Evolutionary conservation across 345 rosid genomes (phyloP), one percentile per base, ranked within the genome.

Genomic region (Isatis tinctoria): DNA sequence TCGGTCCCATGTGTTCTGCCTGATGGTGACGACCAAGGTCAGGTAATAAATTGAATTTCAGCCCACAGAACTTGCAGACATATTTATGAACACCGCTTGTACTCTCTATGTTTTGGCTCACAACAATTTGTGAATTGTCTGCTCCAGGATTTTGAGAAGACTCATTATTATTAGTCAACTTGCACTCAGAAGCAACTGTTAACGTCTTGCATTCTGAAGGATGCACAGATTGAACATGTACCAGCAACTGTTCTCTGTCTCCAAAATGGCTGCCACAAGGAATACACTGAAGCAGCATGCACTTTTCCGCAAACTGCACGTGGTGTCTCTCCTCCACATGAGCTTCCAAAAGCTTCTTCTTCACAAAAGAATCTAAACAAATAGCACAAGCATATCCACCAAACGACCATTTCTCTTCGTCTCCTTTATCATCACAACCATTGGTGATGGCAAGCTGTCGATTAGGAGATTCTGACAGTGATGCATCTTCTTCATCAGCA

Each of bases 1-100:
- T 82, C 8, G 89, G 81, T 52, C 82, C 97, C 98, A 89, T 90
- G 80, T 96, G 99, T 72, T 93, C 97, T 32, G 98, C 98, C 82
- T 96, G 99, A 85, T 96, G 98, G 83, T 96, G 99, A 53, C 98
- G 93, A 28, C 99, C 99, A 43, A 92, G 96, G 87, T 96, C 99
- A 43, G 98, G 98, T 12, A 96, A 85, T 74, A 96, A 86, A 74
- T 92, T 92, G 74, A 96, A 96, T 77, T 88, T 90, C 81, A 87
- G 60, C 64, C 98, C 96, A 56, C 99, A 96, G 83, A 88, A 90
- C 86, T 83, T 88, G 88, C 99, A 96, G 33, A 85, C 71, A 60
- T 84, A 87, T 80, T 81, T 92, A 45, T 85, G 82, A 26, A 80
- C 43, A 10, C 86, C 82, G 35, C 79, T 82, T 52, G 74, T 33